Conservation (phyloP, 106 monocot genomes). For the Agapanthus africanus region DNA sequence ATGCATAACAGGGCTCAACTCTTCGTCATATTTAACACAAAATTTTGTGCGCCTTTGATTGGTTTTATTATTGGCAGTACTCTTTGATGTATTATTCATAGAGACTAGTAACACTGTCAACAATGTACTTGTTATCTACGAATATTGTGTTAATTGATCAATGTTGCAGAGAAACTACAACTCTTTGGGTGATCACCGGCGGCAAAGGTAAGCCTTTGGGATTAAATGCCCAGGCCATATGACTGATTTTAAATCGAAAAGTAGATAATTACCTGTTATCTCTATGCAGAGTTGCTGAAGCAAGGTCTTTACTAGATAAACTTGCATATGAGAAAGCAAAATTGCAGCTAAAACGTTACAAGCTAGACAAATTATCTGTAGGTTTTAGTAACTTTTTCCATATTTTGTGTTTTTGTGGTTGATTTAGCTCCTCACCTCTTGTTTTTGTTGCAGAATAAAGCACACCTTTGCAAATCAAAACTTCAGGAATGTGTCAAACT, state of each 20-base stretch:
- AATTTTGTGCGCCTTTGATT: neutral
- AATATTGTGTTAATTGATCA: neutral
- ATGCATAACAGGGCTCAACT: conserved; percentile 17
- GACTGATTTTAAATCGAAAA: conserved; percentile 3
- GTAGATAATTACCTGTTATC: neutral
- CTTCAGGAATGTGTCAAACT: conserved; percentile 32
- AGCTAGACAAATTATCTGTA: conserved; percentile 35
- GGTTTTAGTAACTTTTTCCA: conserved; percentile 6
- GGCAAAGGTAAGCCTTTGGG: conserved; percentile 48
- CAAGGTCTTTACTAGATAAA: conserved; percentile 33
- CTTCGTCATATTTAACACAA: conserved; percentile 1
- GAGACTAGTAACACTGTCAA: too few relatives aligned
- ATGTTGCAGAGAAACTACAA: conserved; percentile 42
- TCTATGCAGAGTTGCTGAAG: conserved; percentile 41
- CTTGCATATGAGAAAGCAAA: conserved; percentile 41
- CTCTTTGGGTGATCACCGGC: conserved; percentile 11
- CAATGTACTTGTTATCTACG: neutral
- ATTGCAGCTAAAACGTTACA: conserved; percentile 37
- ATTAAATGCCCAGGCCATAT: neutral
- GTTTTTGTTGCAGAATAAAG: conserved; percentile 32
- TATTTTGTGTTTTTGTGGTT: too few relatives aligned
- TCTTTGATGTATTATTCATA: conserved; percentile 2
- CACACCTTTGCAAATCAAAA: conserved; percentile 10
- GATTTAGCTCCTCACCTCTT: neutral
- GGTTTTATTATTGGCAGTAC: neutral